Base-by-base conservation (phyloP, 1,139 yeast species). In the Lodderomyces jiufengensis region DNA sequence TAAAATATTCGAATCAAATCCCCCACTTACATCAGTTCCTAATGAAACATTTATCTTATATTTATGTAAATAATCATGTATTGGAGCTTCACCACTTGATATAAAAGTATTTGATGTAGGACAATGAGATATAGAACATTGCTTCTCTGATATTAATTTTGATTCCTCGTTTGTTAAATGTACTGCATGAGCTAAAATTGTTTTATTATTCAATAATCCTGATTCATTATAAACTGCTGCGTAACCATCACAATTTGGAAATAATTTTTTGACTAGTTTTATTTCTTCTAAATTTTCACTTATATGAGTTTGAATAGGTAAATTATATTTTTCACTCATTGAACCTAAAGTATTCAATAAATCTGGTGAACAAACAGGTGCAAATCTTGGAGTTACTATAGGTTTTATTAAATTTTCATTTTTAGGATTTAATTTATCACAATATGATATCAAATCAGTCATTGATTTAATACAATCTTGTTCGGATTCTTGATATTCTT, bases 1-100 rank as follows among this genome's bases (percentile, higher is more conserved):
- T 41, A 92, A 67, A 24, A 92, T 82, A 29, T 90, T 82, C 22
- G 86, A 80, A 10, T 94, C 78, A 58, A 76, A 87, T 0, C 98
- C 98, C 7, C 96, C 98, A 30, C 95, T 84, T 16, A 90, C 77
- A 55, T 92, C 98, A 1, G 96, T 84, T 1, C 98, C 98, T 35
- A 92, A 69, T 7, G 94, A 76, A 13, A 90, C 92, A 42, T 86
- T 84, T 45, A 90, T 73, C 9, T 76, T 77, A 36, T 74, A 71
- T 34, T 81, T 69, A 40, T 88, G 65, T 34, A 86, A 63, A 67
- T 82, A 76, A 47, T 84, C 71, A 38, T 54, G 57, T 6, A 92
- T 76, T 13, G 92, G 85, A 5, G 96, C 94, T 56, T 87, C 94
- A 9, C 98, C 98, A 15, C 95, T 83, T 1, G 95, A 80, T 41